Percentiles rank a stretch among this genome's conserved stretches.
phyloP scores from a whole-genome alignment of 352 stramenopile genomes.

The Globisporangium uncinulatum region DNA sequence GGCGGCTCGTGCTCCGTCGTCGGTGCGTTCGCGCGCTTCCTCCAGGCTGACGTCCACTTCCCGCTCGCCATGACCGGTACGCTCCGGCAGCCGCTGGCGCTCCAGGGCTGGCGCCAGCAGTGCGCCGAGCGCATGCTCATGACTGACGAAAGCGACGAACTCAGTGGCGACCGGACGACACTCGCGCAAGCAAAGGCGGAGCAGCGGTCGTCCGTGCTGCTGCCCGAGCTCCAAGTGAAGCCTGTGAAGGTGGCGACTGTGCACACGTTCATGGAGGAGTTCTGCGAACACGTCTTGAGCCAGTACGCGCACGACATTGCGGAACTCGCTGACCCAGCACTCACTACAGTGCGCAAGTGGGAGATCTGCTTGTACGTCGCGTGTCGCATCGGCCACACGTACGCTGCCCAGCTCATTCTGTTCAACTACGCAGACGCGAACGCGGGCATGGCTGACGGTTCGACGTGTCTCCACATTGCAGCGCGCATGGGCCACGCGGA shows the following conservation, averaged over 20 bases:
- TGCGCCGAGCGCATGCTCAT: constrained; percentile 41
- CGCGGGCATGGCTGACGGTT: constrained; percentile 50
- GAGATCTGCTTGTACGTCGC: constrained; percentile 70
- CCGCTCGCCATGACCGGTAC: constrained; percentile 14
- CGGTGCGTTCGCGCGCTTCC: constrained; percentile 42
- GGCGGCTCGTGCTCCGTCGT: constrained; percentile 31
- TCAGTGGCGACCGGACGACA: constrained; percentile 4
- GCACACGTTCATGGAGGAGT: constrained; percentile 79
- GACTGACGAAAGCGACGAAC: background rate
- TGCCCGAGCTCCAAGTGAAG: constrained; percentile 55
- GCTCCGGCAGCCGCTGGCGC: constrained; percentile 34
- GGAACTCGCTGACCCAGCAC: constrained; percentile 37
- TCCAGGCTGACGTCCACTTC: constrained; percentile 47
- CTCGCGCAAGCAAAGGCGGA: constrained; percentile 8
- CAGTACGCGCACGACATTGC: constrained; percentile 62
- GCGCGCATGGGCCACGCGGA: constrained; percentile 60
- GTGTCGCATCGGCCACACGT: constrained; percentile 66
- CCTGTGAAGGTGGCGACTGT: constrained; percentile 58
- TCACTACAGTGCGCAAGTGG: constrained; percentile 53
- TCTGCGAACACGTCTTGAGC: constrained; percentile 56
- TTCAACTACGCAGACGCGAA: constrained; percentile 71
- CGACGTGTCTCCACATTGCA: constrained; percentile 68
- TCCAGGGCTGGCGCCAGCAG: constrained; percentile 53
- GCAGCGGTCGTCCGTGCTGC: constrained; percentile 4
- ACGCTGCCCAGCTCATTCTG: constrained; percentile 66